phyloP scores from a whole-genome alignment of 352 stramenopile genomes.

The Globisporangium viniferum region DNA sequence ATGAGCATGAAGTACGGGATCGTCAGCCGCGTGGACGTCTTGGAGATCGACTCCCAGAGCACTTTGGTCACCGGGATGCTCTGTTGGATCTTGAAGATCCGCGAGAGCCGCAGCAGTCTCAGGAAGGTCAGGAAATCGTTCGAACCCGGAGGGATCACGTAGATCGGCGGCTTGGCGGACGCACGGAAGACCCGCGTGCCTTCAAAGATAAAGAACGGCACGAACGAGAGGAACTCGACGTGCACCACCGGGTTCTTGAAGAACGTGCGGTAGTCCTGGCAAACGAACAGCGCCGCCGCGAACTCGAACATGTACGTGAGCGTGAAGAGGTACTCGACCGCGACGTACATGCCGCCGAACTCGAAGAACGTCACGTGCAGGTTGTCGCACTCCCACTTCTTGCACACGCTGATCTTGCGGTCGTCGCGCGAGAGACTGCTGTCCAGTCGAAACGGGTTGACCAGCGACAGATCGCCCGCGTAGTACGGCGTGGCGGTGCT shows the following conservation, averaged over 20 bases:
- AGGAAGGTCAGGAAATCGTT: constrained; percentile 62
- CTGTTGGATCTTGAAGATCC: constrained; percentile 80
- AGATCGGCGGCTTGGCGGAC: constrained; percentile 35
- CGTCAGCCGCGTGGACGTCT: constrained; percentile 66
- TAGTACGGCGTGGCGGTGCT: constrained; percentile 9
- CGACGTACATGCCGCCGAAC: constrained; percentile 47
- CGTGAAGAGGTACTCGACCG: constrained; percentile 69
- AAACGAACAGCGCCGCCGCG: constrained; percentile 31
- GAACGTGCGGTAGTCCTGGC: constrained; percentile 35
- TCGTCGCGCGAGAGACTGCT: constrained; percentile 34
- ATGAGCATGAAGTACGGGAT: constrained; percentile 84
- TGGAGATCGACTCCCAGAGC: constrained; percentile 77
- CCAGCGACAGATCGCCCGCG: constrained; percentile 28
- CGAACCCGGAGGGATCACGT: constrained; percentile 64
- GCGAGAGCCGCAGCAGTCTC: constrained; percentile 51
- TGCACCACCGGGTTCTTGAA: constrained; percentile 70
- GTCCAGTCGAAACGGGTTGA: constrained; percentile 52
- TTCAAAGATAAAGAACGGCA: constrained; percentile 69
- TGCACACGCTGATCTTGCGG: constrained; percentile 51
- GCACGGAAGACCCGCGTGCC: constrained; percentile 26
- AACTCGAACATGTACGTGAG: constrained; percentile 66
- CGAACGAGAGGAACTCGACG: constrained; percentile 64
- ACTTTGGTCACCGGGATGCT: constrained; percentile 78
- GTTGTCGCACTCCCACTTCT: constrained; percentile 77
- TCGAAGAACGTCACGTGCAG: constrained; percentile 70